Percentiles rank a stretch among this genome's conserved stretches.
Conservation (phyloP, 257 asterid species). For the Prunella vulgaris region DNA sequence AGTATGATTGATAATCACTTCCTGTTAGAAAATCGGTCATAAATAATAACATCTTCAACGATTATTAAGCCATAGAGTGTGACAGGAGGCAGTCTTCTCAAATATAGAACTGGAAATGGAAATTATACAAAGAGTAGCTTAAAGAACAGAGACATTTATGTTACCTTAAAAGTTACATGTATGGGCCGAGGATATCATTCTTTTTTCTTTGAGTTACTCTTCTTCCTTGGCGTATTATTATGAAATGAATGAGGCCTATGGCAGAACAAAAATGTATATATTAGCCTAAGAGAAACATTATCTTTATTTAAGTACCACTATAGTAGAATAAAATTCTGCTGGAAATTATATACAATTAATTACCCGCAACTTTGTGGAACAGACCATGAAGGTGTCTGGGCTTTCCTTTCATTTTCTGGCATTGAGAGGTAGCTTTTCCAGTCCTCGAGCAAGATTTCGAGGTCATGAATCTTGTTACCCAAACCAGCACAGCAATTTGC, state of each 20-base stretch:
- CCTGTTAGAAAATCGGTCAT: not conserved
- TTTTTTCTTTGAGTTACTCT: slow-evolving; percentile 9
- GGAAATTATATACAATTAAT: not conserved
- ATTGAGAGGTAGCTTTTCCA: slow-evolving; percentile 42
- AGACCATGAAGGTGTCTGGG: slow-evolving; percentile 28
- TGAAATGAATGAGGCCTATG: slow-evolving; percentile 23
- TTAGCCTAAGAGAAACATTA: not conserved
- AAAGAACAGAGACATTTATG: not conserved
- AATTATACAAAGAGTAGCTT: not conserved
- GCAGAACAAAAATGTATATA: not conserved
- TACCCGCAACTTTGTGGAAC: slow-evolving; percentile 40
- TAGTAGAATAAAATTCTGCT: not conserved
- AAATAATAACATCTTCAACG: not conserved
- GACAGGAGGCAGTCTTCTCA: not conserved
- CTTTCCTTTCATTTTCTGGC: slow-evolving; percentile 17
- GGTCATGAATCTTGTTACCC: slow-evolving; percentile 52
- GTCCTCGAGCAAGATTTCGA: slow-evolving; percentile 39
- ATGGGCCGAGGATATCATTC: too few relatives aligned
- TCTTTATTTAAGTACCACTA: not conserved
- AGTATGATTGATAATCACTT: not conserved
- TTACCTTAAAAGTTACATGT: not conserved
- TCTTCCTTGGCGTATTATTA: slow-evolving; percentile 27
- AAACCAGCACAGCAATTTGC: slow-evolving; percentile 65
- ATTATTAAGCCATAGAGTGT: not conserved
- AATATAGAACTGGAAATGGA: not conserved